Percentiles rank a stretch among this genome's conserved stretches.
Conservation (phyloP, 2,329 filamentous ascomycete genomes). For the Pyrenochaeta sp. region DNA sequence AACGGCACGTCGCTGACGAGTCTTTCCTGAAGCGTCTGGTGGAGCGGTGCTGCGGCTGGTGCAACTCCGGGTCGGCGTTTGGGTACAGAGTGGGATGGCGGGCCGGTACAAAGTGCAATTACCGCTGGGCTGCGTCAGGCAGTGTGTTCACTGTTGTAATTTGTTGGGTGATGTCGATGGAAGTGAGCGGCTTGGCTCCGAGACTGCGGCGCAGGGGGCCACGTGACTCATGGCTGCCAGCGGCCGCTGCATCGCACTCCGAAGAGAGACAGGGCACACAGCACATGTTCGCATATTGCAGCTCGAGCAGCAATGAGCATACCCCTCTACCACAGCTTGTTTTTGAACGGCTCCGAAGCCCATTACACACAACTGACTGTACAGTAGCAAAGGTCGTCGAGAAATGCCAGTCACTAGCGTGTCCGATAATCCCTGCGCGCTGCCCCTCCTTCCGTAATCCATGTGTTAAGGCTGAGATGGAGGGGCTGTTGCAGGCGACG, state of each 20-base stretch:
- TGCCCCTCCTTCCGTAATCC: constrained; percentile 28
- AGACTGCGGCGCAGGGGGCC: constrained; percentile 2
- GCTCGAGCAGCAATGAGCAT: background rate
- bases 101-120: constrained; percentile 32
- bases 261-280: background rate
- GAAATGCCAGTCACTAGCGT: constrained; percentile 11
- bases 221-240: constrained; percentile 12
- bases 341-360: background rate
- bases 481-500: constrained; percentile 12
- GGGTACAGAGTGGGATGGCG: constrained; percentile 31
- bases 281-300: background rate
- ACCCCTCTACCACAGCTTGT: background rate
- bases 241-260: constrained; percentile 5
- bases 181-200: constrained; percentile 15
- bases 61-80: constrained; percentile 20
- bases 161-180: constrained; percentile 26
- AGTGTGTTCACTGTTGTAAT: constrained; percentile 17
- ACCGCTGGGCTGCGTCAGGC: constrained; percentile 21
- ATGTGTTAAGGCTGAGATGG: constrained; percentile 27
- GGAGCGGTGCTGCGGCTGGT: constrained; percentile 9
- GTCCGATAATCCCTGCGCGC: constrained; percentile 16
- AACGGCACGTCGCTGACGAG: constrained; percentile 14
- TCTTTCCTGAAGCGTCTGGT: constrained; percentile 16
- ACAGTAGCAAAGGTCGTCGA: background rate
- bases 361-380: background rate